Evolutionary conservation across 2,329 filamentous ascomycete species (phyloP).

Genomic region (Aspergillus calidoustus): DNA sequence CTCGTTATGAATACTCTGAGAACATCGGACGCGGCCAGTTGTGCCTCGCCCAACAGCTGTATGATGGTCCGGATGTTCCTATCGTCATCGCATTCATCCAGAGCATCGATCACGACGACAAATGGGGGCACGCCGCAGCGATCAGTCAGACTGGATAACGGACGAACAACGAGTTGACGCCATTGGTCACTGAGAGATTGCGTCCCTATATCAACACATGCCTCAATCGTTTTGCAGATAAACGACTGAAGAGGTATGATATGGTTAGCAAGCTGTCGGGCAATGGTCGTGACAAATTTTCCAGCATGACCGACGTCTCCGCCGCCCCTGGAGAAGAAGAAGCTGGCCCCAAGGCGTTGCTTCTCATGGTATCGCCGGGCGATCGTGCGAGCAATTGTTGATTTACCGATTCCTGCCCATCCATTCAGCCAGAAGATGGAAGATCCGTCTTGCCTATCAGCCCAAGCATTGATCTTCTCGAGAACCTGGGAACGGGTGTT

Average conservation of each 20-base stretch:
- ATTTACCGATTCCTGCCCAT: constrained; percentile 40
- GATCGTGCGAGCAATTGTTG: constrained; percentile 39
- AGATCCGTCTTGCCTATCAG: constrained; percentile 20
- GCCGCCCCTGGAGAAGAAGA: constrained; percentile 53
- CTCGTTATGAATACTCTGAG: constrained; percentile 34
- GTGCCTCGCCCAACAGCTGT: constrained; percentile 24
- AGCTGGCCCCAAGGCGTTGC: constrained; percentile 32
- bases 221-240: constrained; percentile 27
- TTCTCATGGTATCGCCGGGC: constrained; percentile 28
- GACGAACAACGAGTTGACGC: constrained; percentile 31
- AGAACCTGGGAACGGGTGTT: constrained; percentile 27
- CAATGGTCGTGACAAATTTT: constrained; percentile 45
- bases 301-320: constrained; percentile 33
- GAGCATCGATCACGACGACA: constrained; percentile 30
- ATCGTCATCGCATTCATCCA: constrained; percentile 34
- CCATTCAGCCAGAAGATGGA: constrained; percentile 45
- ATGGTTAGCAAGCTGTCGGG: constrained; percentile 32
- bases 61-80: constrained; percentile 27
- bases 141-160: constrained; percentile 16
- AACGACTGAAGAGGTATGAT: constrained; percentile 31
- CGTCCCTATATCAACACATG: constrained; percentile 28
- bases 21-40: constrained; percentile 12
- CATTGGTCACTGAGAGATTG: constrained; percentile 34
- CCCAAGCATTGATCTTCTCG: constrained; percentile 29
- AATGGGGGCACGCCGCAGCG: background rate